phyloP scores from a whole-genome alignment of 2,329 filamentous ascomycete genomes.

The Diaporthe caulivora region DNA sequence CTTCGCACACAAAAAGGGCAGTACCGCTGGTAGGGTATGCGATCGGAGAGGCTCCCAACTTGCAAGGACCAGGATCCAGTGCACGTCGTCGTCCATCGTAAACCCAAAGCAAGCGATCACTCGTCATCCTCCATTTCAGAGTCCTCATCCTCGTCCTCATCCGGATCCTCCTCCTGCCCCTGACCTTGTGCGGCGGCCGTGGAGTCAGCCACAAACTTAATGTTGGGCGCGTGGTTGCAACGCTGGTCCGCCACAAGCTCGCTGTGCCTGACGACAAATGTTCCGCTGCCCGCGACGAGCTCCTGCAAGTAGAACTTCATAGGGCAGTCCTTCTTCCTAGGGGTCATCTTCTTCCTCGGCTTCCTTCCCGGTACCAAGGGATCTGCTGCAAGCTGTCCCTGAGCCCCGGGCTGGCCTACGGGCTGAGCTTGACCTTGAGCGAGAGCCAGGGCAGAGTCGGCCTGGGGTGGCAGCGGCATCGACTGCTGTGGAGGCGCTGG shows the following conservation, averaged over 20 bases:
- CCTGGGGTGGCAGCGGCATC: neutral
- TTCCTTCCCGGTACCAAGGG: neutral
- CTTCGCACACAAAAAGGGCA: neutral
- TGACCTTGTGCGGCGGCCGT: neutral
- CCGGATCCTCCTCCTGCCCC: neutral
- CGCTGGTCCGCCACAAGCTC: conserved; percentile 20
- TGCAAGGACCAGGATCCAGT: neutral
- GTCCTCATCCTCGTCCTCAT: neutral
- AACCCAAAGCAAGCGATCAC: neutral
- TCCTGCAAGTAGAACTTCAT: conserved; percentile 37
- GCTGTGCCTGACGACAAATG: conserved; percentile 32
- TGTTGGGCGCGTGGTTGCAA: conserved; percentile 37
- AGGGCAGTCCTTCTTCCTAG: conserved; percentile 35
- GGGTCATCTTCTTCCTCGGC: conserved; percentile 32
- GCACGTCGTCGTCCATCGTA: neutral
- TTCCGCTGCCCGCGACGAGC: conserved; percentile 35
- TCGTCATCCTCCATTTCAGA: neutral
- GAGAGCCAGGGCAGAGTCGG: neutral
- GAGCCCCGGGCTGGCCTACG: neutral
- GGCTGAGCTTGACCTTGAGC: neutral
- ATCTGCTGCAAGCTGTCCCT: neutral
- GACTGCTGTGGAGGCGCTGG: too few relatives aligned
- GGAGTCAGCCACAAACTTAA: neutral
- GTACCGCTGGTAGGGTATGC: neutral
- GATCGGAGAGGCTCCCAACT: neutral